Percentiles rank a stretch among this genome's conserved stretches.
phyloP scores from a whole-genome alignment of 257 asterid species.

The Solanum sitiens region DNA sequence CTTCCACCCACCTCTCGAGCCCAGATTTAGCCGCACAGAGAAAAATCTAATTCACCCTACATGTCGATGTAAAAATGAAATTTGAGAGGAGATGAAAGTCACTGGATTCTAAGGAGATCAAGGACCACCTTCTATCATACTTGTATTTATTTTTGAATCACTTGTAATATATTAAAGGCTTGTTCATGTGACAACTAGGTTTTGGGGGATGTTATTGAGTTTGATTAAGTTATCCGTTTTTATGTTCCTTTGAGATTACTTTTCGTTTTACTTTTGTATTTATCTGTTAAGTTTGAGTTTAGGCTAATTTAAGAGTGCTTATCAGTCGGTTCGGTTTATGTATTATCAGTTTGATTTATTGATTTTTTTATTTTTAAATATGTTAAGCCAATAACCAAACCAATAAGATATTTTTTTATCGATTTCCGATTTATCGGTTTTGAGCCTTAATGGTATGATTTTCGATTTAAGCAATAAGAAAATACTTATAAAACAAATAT shows the following conservation, averaged over 20 bases:
- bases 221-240: background rate
- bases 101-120: background rate
- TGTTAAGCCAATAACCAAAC: no score
- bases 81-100: background rate
- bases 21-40: background rate
- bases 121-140: background rate
- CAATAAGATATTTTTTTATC: no score
- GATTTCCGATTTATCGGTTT: no score
- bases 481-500: no score
- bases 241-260: background rate
- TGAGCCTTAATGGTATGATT: no score
- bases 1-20: background rate
- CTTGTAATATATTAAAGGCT: background rate
- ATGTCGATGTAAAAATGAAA: background rate
- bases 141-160: no score
- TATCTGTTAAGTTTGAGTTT: background rate
- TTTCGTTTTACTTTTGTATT: background rate
- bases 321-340: no score
- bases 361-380: no score
- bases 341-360: no score
- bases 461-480: no score
- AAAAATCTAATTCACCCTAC: background rate
- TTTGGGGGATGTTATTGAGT: background rate
- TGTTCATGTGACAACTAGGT: background rate
- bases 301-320: no score